Base-by-base conservation (phyloP, 1,284 basidiomycete species). In the Papiliotrema nemorosa region DNA sequence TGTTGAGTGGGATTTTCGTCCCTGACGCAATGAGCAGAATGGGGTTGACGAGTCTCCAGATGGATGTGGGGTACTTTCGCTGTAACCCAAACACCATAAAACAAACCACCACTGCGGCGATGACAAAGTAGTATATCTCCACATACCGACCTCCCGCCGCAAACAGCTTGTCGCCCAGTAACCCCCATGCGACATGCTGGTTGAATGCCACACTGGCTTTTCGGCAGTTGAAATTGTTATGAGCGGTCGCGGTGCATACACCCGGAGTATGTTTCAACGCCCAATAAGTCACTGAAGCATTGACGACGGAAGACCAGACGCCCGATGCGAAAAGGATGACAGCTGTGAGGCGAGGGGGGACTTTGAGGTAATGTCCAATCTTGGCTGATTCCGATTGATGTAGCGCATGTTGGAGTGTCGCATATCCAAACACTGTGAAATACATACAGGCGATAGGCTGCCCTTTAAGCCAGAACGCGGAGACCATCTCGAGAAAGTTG, bases 391-490 rank as follows among this genome's bases (percentile, higher is more conserved):
- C 38, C n/a, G 38, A 40, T 22, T 40, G 38, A 14, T 40, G 38
- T 6, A 40, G 20, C 38, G 38, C 38, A 22, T 40, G 38, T 14
- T 40, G 38, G 38, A 40, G 38, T n/a, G 38, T 40, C n/a, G 20
- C 38, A 22, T 40, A 40, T n/a, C 38, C 38, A 22, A 40, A 40
- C n/a, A 40, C 38, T 3, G 22, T 24, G 16, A 40, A 40, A 22
- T 40, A 22, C 38, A 40, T 40, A 22, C 38, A 40, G 38, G 38
- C 38, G 38, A 40, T 40, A 22, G 38, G 6, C 25, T 40, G 38
- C 5, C 38, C 38, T 24, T 40, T 40, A 22, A 40, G 38, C 38
- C 38, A 40, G 38, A 22, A 40, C 3, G 18, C 22, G 20, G 38
- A 40, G 6, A 40, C 38, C n/a, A 40, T 20, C 5, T 24, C 9